Evolutionary conservation across 2,329 filamentous ascomycete genomes (phyloP).

Genomic region (Colletotrichum sansevieriae): DNA sequence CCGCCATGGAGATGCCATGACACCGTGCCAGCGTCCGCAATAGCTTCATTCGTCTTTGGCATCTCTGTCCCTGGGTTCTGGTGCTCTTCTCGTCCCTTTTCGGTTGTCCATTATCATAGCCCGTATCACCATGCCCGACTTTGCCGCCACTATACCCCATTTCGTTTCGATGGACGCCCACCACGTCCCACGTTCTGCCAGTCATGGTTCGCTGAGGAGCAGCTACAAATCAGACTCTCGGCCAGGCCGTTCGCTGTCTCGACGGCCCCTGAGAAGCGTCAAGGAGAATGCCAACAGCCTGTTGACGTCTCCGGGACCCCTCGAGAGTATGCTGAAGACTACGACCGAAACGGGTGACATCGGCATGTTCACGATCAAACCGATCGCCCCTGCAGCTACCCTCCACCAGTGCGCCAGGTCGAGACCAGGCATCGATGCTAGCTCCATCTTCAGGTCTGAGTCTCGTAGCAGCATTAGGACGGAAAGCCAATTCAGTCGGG

Average conservation of each 20-base stretch:
- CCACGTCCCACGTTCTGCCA: conserved; percentile 51
- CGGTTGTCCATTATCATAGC: conserved; percentile 27
- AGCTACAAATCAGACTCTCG: conserved; percentile 48
- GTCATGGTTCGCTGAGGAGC: conserved; percentile 55
- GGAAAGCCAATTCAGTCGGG: conserved; percentile 56
- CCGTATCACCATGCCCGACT: conserved; percentile 25
- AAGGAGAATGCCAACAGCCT: conserved; percentile 57
- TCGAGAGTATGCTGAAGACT: conserved; percentile 76
- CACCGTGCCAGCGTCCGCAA: conserved; percentile 11
- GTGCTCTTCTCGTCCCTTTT: not conserved
- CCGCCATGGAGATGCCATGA: conserved; percentile 9
- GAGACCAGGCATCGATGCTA: conserved; percentile 48
- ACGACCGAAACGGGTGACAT: conserved; percentile 77
- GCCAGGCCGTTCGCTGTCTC: conserved; percentile 43
- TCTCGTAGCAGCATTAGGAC: conserved; percentile 50
- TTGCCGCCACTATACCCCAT: not conserved
- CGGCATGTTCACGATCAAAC: conserved; percentile 69
- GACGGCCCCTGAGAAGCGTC: conserved; percentile 58
- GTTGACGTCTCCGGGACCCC: conserved; percentile 63
- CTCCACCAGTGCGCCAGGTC: conserved; percentile 48
- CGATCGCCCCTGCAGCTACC: conserved; percentile 52
- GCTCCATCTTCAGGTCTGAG: conserved; percentile 46
- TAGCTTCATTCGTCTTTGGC: conserved; percentile 33
- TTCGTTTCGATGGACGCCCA: conserved; percentile 48
- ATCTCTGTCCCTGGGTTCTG: not conserved